These are phyloP conservation scores for Zarea fungicola DNA, from an alignment of 2,329 filamentous ascomycete species.

Conservation along the genomic window DNA sequence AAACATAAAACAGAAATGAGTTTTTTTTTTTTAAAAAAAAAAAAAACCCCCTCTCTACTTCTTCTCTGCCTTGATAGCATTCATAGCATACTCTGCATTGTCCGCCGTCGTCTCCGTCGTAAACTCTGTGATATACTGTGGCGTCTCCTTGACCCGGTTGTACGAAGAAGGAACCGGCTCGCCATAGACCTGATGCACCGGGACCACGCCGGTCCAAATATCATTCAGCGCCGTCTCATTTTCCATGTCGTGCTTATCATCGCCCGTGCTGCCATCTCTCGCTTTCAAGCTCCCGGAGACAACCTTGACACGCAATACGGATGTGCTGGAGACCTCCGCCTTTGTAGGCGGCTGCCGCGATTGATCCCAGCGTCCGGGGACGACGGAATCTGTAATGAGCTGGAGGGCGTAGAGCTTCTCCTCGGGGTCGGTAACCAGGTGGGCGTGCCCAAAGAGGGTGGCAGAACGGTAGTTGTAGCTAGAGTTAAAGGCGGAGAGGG, in stretches of 20 bases:
- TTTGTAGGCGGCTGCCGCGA: conserved; percentile 65
- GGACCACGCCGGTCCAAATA: conserved; percentile 54
- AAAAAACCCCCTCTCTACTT: too few relatives aligned
- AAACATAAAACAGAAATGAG: too few relatives aligned
- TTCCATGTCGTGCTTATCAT: conserved; percentile 44
- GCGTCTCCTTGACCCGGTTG: conserved; percentile 53
- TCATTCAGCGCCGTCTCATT: conserved; percentile 35
- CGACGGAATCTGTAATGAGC: conserved; percentile 69
- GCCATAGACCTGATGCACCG: conserved; percentile 60
- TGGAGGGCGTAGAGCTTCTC: conserved; percentile 78
- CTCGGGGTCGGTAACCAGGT: conserved; percentile 56
- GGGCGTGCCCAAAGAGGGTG: conserved; percentile 69
- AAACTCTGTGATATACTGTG: conserved; percentile 50
- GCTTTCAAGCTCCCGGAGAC: conserved; percentile 72
- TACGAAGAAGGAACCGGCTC: conserved; percentile 55
- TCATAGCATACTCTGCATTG: conserved; percentile 16
- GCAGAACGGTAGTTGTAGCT: conserved; percentile 85
- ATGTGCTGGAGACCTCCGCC: conserved; percentile 70
- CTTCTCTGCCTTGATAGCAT: conserved; percentile 32
- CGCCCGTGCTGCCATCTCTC: conserved; percentile 57
- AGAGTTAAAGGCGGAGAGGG: conserved; percentile 74
- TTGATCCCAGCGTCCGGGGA: conserved; percentile 63
- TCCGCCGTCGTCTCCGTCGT: not conserved
- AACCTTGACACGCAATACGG: conserved; percentile 64
- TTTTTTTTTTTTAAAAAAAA: not conserved